A percentile compares a stretch with the other conserved stretches of the same genome.
phyloP scores from a whole-genome alignment of 78 protist genomes.

The Tieghemostelium lacteum region DNA sequence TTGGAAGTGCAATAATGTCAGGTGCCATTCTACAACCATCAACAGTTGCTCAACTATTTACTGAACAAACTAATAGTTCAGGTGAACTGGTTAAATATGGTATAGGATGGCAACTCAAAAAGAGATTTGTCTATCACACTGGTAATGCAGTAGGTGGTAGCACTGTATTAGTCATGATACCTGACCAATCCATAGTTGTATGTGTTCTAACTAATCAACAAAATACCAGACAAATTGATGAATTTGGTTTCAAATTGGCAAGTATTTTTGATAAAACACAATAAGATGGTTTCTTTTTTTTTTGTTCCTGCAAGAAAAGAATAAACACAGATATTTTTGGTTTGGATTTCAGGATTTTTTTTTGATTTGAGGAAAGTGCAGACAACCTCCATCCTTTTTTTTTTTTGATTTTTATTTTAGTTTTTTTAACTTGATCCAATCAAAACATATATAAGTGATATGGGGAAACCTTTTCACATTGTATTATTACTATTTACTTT shows the following conservation, averaged over 20 bases:
- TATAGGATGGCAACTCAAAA: slow-evolving; percentile 27
- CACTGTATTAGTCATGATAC: slow-evolving; percentile 3
- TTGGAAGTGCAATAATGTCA: slow-evolving; percentile 10
- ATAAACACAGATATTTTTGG: neutral
- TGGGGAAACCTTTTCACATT: neutral
- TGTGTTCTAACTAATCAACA: slow-evolving; percentile 37
- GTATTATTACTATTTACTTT: neutral
- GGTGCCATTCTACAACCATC: slow-evolving; percentile 14
- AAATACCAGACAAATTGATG: neutral
- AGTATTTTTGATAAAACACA: neutral
- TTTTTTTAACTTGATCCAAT: too few relatives aligned
- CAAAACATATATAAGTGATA: too few relatives aligned
- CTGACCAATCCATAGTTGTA: slow-evolving; percentile 33
- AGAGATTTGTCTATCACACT: slow-evolving; percentile 41
- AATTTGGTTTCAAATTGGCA: slow-evolving; percentile 22
- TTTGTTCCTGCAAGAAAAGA: neutral
- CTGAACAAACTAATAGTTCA: neutral
- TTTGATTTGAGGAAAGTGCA: too few relatives aligned
- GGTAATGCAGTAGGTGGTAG: slow-evolving; percentile 70
- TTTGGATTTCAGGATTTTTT: too few relatives aligned
- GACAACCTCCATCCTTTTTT: too few relatives aligned
- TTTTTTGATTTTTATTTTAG: too few relatives aligned
- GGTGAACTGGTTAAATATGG: slow-evolving; percentile 23
- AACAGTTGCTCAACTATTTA: slow-evolving; percentile 11
- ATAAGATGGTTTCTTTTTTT: neutral